Conservation (phyloP, 169 alveolate species). For the Plasmodium vinckei region DNA sequence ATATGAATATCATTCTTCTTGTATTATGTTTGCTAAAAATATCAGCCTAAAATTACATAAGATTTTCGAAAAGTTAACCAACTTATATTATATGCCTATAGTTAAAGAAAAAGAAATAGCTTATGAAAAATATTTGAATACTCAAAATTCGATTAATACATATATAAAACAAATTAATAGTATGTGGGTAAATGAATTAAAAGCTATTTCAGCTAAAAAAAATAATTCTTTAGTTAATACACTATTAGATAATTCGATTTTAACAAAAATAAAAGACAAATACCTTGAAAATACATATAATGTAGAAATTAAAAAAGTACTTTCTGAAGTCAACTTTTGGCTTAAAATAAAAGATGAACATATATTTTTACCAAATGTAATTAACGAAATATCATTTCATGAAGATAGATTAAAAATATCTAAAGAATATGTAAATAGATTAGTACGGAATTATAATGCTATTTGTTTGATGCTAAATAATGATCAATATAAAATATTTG, state of each 20-base stretch:
- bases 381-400: conserved; percentile 67
- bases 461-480: conserved; percentile 59
- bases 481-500: conserved; percentile 71
- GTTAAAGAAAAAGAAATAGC: conserved; percentile 58
- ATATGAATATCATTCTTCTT: conserved; percentile 76
- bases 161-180: conserved; percentile 71
- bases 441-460: conserved; percentile 58
- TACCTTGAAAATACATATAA: conserved; percentile 65
- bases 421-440: conserved; percentile 74
- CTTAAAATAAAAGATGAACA: conserved; percentile 63
- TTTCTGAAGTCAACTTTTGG: conserved; percentile 70
- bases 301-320: conserved; percentile 43
- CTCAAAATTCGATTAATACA: conserved; percentile 58
- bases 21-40: conserved; percentile 68
- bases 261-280: conserved; percentile 55
- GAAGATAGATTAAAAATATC: conserved; percentile 69
- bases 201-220: conserved; percentile 49
- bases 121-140: conserved; percentile 49
- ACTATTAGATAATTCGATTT: conserved; percentile 52
- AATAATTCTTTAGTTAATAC: conserved; percentile 66
- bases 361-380: conserved; percentile 63
- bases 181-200: conserved; percentile 68
- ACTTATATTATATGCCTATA: conserved; percentile 39
- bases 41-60: conserved; percentile 47
- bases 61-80: conserved; percentile 33